phyloP scores from a whole-genome alignment of 2,329 filamentous ascomycete species.

The Trichophyton schoenleinii region DNA sequence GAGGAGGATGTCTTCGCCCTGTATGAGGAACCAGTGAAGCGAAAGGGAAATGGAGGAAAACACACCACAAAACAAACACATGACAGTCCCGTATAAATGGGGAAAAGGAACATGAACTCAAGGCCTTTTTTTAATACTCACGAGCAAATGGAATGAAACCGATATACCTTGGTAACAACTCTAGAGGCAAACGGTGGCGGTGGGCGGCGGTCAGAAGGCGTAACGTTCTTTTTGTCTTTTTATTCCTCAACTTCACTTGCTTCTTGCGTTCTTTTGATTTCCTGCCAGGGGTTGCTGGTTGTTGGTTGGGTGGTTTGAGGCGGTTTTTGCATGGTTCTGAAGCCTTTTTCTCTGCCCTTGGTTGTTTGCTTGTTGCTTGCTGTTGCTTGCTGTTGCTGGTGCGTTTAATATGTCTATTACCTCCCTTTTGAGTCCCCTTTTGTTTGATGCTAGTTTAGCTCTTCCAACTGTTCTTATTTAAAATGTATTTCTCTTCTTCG shows the following conservation, averaged over 20 bases:
- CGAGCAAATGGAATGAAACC: slow-evolving; percentile 3
- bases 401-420: neutral
- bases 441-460: neutral
- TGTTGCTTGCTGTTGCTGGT: neutral
- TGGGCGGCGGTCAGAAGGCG: neutral
- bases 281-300: slow-evolving; percentile 1
- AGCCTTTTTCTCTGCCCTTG: neutral
- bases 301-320: slow-evolving; percentile 1
- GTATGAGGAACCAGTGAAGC: neutral
- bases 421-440: neutral
- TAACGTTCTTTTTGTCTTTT: neutral
- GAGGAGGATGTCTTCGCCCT: slow-evolving; percentile 1
- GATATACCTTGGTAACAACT: slow-evolving; percentile 2
- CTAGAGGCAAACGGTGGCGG: slow-evolving; percentile 1
- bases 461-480: neutral
- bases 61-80: neutral
- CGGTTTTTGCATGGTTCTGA: neutral
- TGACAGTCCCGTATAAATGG: neutral
- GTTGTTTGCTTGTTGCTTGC: neutral
- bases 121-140: neutral
- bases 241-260: neutral
- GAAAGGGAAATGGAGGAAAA: neutral
- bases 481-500: neutral
- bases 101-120: slow-evolving; percentile 1
- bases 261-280: slow-evolving; percentile 1